Evolutionary conservation across 306 rosid species (phyloP), one percentile per base, ranked within the genome.

Genomic region (Crotalaria pallida): DNA sequence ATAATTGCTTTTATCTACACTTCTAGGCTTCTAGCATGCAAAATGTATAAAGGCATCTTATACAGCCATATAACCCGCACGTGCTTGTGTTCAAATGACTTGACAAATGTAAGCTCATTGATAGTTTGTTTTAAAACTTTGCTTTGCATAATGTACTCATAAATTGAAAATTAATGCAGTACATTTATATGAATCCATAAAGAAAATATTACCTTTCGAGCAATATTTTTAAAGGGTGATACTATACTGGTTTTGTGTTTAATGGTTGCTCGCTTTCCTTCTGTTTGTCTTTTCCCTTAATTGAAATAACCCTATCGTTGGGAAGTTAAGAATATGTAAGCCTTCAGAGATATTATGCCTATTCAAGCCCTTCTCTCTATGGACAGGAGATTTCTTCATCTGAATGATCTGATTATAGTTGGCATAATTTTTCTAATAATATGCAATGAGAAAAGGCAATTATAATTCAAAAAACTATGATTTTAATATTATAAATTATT

Each of bases 61-160:
- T 47, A 10, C 58, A 47, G 16, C 1, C 33, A 10, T 34, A 34
- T 58, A 44, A 13, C 50, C 24, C 41, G 16, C 69, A 47, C 29
- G 34, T 49, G 43, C 61, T 49, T 49, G 34, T 60, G 65, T 21
- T 34, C 62, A 67, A 67, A 51, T 50, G 62, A 66, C 29, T 36
- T 58, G 34, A 49, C 18, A 70, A 57, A 43, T 40, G 19, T 0
- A 0, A 26, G 33, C 43, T 12, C 62, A 8, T n/a, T n/a, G 38
- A n/a, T 56, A 10, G 17, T 66, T 17, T 48, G 29, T 66, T 45
- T 47, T 47, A 29, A n/a, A n/a, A 48, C 38, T 9, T 47, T 3
- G 33, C 33, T 18, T 18, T 19, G 31, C 36, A 67, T 13, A 67
- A 51, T 66, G 16, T 67, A 67, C 50, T 3, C 8, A 15, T 8